A percentile compares a stretch with the other conserved stretches of the same genome.
Conservation (phyloP, 768 basidiomycete species). For the Hygrophoropsis aurantiaca region DNA sequence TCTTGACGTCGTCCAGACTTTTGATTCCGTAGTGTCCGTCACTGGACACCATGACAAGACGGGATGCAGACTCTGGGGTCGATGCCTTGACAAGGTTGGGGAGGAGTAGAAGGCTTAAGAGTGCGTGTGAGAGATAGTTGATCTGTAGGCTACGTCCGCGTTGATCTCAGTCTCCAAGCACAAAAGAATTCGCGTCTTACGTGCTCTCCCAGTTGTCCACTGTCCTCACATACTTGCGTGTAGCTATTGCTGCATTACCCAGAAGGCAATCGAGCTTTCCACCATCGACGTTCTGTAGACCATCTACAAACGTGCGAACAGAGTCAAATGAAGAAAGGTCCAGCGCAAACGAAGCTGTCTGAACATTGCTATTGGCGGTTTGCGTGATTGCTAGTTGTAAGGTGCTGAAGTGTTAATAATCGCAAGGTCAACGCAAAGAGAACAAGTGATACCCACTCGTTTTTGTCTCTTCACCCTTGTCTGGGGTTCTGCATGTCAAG, state of each 20-base stretch:
- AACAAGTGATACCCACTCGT: slow-evolving; percentile 10
- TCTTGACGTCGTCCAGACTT: slow-evolving; percentile 6
- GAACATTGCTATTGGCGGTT: slow-evolving; percentile 1
- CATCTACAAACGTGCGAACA: slow-evolving; percentile 30
- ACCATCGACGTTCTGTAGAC: slow-evolving; percentile 23
- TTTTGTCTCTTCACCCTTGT: slow-evolving; percentile 16
- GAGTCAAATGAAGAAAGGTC: slow-evolving; percentile 34
- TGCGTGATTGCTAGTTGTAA: slow-evolving; percentile 17
- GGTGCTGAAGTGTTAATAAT: too few species aligned
- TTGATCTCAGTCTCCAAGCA: neutral
- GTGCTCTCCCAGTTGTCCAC: slow-evolving; percentile 36
- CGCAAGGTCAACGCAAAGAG: too few species aligned
- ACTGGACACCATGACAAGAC: slow-evolving; percentile 32
- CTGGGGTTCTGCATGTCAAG: slow-evolving; percentile 22
- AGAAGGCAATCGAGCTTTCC: slow-evolving; percentile 27
- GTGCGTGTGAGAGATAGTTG: slow-evolving; percentile 34
- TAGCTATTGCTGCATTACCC: slow-evolving; percentile 27
- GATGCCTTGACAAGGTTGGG: slow-evolving; percentile 32
- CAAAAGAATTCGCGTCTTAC: slow-evolving; percentile 19
- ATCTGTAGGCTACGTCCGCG: slow-evolving; percentile 30
- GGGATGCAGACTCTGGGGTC: slow-evolving; percentile 17
- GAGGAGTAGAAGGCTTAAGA: slow-evolving; percentile 35
- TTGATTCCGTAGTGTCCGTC: slow-evolving; percentile 19
- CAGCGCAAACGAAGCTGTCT: slow-evolving; percentile 30
- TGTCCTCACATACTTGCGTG: slow-evolving; percentile 22